Evolutionary conservation across 305 asterid species (phyloP).

Genomic region (Andrographis paniculata): DNA sequence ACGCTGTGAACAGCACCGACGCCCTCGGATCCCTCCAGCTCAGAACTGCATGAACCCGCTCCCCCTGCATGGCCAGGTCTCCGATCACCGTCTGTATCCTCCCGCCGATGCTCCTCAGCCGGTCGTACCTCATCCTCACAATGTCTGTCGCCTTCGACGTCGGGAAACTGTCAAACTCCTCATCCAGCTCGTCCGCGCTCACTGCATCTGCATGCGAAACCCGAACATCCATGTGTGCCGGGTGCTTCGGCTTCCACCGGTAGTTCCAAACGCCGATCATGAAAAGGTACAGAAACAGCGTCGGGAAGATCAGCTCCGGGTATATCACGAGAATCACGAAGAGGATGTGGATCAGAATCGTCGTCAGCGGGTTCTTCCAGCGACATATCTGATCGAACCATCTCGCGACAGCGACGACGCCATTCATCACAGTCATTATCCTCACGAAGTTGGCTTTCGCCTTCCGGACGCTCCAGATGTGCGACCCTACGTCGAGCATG

Average conservation of each 20-base stretch:
- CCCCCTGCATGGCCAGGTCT: slow-evolving; percentile 76
- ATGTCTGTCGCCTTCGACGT: slow-evolving; percentile 38
- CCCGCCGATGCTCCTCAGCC: slow-evolving; percentile 70
- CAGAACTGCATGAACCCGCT: slow-evolving; percentile 48
- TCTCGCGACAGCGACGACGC: slow-evolving; percentile 29
- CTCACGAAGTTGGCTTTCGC: slow-evolving; percentile 70
- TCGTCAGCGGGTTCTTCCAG: slow-evolving; percentile 73
- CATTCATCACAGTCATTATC: slow-evolving; percentile 38
- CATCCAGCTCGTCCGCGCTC: slow-evolving; percentile 54
- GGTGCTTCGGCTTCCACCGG: slow-evolving; percentile 68
- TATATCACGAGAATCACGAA: slow-evolving; percentile 43
- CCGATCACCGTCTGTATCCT: slow-evolving; percentile 68
- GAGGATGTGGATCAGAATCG: slow-evolving; percentile 60
- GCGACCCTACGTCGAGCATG: slow-evolving; percentile 68
- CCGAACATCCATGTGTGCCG: slow-evolving; percentile 73
- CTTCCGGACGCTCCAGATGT: slow-evolving; percentile 67
- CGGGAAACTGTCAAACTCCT: slow-evolving; percentile 71
- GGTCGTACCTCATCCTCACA: slow-evolving; percentile 64
- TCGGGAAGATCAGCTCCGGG: slow-evolving; percentile 61
- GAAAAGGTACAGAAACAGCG: slow-evolving; percentile 61
- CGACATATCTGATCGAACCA: slow-evolving; percentile 69
- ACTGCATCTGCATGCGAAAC: slow-evolving; percentile 60
- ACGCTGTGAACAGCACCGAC: slow-evolving; percentile 49
- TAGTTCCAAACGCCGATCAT: slow-evolving; percentile 61
- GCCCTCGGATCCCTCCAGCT: slow-evolving; percentile 87